phyloP scores from a whole-genome alignment of 805 yeast genomes.

The Saturnispora sekii region DNA sequence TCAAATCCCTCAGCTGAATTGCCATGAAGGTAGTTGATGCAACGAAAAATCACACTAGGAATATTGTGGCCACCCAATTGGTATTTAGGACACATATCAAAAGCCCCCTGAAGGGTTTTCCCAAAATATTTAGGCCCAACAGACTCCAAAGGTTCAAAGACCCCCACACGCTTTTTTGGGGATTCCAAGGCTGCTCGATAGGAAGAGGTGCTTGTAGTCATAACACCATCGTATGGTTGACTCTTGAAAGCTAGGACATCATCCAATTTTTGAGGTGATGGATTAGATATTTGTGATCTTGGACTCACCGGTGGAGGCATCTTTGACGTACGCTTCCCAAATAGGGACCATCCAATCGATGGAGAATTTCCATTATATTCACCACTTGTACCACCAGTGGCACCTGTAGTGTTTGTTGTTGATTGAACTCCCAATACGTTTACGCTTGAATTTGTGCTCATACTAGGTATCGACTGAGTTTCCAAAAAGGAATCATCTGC shows the following conservation, averaged over 20 bases:
- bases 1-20: conserved; percentile 75
- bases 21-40: conserved; percentile 55
- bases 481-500: background rate
- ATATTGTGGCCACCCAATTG: conserved; percentile 34
- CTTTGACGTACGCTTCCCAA: conserved; percentile 4
- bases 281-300: conserved; percentile 28
- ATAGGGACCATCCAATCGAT: conserved; percentile 3
- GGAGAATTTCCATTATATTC: conserved; percentile 3
- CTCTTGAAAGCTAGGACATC: conserved; percentile 25
- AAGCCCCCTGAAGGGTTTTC: conserved; percentile 44
- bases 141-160: conserved; percentile 13
- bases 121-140: conserved; percentile 44
- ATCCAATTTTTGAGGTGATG: conserved; percentile 9
- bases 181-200: background rate
- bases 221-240: conserved; percentile 24
- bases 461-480: no score
- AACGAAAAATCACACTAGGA: conserved; percentile 72
- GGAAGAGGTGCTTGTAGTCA: conserved; percentile 6
- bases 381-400: background rate
- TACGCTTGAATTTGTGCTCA: no score
- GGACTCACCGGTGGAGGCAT: conserved; percentile 40
- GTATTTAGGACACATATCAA: conserved; percentile 40
- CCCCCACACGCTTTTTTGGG: conserved; percentile 6
- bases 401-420: conserved; percentile 3
- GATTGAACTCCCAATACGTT: background rate